These are phyloP conservation scores for Colletotrichum zoysiae DNA, from an alignment of 2,329 filamentous ascomycete genomes.

Conservation along the genomic window DNA sequence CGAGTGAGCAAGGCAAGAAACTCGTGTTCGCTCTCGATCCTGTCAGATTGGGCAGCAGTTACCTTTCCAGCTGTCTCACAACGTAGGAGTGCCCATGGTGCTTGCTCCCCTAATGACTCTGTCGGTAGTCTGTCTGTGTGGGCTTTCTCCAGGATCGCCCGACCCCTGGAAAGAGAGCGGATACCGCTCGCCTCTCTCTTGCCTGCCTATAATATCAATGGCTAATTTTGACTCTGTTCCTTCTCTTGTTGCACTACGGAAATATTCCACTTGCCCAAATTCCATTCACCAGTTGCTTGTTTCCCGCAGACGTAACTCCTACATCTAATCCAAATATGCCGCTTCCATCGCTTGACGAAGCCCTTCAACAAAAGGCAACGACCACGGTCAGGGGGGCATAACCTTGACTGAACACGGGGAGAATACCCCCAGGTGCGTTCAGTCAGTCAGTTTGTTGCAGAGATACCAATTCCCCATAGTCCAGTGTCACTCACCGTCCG, in stretches of 20 bases:
- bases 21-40: not conserved
- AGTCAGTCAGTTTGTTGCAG: not conserved
- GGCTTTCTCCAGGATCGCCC: not conserved
- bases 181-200: not conserved
- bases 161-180: not conserved
- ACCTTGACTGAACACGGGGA: too few relatives aligned
- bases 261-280: not conserved
- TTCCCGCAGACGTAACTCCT: not conserved
- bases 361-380: too few relatives aligned
- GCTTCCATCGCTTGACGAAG: too few relatives aligned
- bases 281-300: not conserved
- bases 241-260: not conserved
- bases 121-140: not conserved
- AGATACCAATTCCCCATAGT: not conserved
- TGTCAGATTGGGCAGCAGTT: not conserved
- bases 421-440: too few relatives aligned
- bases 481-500: not conserved
- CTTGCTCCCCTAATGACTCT: not conserved
- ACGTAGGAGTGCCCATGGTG: accelerated
- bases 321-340: too few relatives aligned
- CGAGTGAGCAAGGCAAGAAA: not conserved
- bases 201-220: not conserved
- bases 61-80: not conserved
- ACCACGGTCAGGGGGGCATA: too few relatives aligned
- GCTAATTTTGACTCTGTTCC: not conserved